Conservation (phyloP, 257 asterid species). For the Leonotis leonurus region DNA sequence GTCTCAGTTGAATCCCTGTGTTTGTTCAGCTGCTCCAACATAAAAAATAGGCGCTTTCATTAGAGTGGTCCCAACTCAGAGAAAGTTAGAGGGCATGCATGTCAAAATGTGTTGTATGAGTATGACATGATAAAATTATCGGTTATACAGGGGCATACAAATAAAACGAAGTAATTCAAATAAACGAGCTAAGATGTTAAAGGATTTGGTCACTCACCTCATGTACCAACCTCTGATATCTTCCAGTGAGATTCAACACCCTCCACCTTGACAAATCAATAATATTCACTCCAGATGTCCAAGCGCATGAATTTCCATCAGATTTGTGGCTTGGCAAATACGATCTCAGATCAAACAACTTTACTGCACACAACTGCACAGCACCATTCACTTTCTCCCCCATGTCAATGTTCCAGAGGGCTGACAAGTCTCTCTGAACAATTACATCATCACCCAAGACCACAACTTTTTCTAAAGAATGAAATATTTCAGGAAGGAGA, state of each 20-base stretch:
- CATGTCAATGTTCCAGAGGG: constrained; percentile 83
- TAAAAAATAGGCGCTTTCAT: constrained; percentile 9
- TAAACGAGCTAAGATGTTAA: background rate
- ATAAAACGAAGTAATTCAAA: constrained; percentile 3
- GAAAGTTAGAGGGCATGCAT: background rate
- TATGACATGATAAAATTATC: background rate
- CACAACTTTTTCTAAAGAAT: constrained; percentile 61
- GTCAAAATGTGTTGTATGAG: background rate
- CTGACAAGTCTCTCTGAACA: constrained; percentile 87
- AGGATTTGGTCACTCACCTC: constrained; percentile 55
- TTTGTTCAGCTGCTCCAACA: constrained; percentile 40
- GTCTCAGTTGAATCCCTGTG: constrained; percentile 44
- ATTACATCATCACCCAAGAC: constrained; percentile 84
- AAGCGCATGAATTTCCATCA: constrained; percentile 65
- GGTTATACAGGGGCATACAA: background rate
- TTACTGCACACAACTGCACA: constrained; percentile 56
- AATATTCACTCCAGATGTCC: constrained; percentile 87
- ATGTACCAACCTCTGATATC: constrained; percentile 47
- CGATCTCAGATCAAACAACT: constrained; percentile 51
- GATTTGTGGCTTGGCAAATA: constrained; percentile 38
- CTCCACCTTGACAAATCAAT: constrained; percentile 79
- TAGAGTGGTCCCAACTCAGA: constrained; percentile 1
- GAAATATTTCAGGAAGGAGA: constrained; percentile 81
- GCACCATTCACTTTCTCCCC: constrained; percentile 90
- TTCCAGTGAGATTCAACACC: constrained; percentile 51